Conservation (phyloP, 2,329 filamentous ascomycete genomes). For the Claviceps sp. region DNA sequence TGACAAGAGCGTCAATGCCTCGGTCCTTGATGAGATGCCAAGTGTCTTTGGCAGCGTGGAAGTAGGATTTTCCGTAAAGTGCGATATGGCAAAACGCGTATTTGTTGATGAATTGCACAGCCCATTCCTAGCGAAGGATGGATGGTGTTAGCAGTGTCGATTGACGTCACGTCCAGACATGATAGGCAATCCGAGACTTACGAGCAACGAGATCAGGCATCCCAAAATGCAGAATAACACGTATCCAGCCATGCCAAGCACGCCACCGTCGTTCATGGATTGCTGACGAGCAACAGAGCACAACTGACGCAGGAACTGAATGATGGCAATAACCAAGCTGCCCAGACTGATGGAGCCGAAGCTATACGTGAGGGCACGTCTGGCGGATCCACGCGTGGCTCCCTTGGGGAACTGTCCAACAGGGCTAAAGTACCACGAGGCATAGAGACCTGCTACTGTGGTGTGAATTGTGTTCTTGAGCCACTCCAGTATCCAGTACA, state of each 20-base stretch:
- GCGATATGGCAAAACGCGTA: constrained; percentile 91
- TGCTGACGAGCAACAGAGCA: constrained; percentile 61
- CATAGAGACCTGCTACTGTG: constrained; percentile 78
- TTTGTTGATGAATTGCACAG: constrained; percentile 75
- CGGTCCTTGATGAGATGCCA: constrained; percentile 88
- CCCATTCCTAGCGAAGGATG: constrained; percentile 48
- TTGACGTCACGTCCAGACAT: neutral
- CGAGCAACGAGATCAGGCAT: constrained; percentile 54
- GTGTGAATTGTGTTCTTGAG: constrained; percentile 89
- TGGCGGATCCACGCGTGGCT: constrained; percentile 72
- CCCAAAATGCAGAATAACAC: constrained; percentile 63
- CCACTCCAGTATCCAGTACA: constrained; percentile 90
- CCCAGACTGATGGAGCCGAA: constrained; percentile 86
- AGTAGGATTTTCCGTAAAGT: constrained; percentile 79
- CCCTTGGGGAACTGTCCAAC: constrained; percentile 53
- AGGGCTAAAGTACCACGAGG: constrained; percentile 79
- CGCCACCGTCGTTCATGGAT: constrained; percentile 52
- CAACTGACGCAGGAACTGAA: constrained; percentile 71
- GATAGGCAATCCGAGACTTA: constrained; percentile 24
- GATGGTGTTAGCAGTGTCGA: neutral
- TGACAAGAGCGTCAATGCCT: constrained; percentile 79
- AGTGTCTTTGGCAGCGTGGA: constrained; percentile 76
- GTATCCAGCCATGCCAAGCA: constrained; percentile 53
- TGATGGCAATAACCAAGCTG: constrained; percentile 71
- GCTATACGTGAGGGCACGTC: constrained; percentile 73